Evolutionary conservation across 1,284 basidiomycete genomes (phyloP).

Genomic region (Mycosarcoma maydis): DNA sequence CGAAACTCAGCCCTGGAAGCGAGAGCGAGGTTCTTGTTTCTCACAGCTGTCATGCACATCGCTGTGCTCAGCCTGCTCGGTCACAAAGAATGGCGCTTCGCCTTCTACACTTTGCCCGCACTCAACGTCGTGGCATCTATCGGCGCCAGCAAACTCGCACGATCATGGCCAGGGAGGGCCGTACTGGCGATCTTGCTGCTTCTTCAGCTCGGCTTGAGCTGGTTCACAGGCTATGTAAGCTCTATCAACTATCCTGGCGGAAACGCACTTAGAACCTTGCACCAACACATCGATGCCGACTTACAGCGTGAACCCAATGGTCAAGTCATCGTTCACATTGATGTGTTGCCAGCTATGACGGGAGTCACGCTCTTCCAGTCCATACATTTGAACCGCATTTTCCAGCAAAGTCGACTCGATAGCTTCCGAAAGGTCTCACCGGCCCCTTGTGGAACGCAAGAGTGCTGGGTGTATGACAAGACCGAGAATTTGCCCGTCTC

Average conservation of each 20-base stretch:
- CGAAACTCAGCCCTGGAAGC: not conserved
- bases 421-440: constrained; percentile 6
- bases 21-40: constrained; percentile 22
- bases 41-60: constrained; percentile 72
- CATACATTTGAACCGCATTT: constrained; percentile 68
- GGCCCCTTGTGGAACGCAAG: not conserved
- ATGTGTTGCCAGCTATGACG: constrained; percentile 85
- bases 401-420: constrained; percentile 1
- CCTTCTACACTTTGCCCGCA: constrained; percentile 84
- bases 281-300: constrained; percentile 66
- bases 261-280: constrained; percentile 75
- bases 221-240: constrained; percentile 72
- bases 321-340: constrained; percentile 72
- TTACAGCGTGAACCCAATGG: not conserved
- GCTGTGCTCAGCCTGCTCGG: constrained; percentile 78
- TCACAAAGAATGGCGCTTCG: constrained; percentile 88
- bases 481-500: constrained; percentile 42
- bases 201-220: constrained; percentile 31
- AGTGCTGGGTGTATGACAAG: constrained; percentile 59
- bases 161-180: constrained; percentile 20
- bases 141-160: constrained; percentile 71
- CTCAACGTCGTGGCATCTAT: constrained; percentile 83
- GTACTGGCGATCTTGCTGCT: constrained; percentile 4
- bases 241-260: constrained; percentile 91
- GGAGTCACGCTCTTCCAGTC: constrained; percentile 90